A percentile compares a stretch with the other conserved stretches of the same genome.
Conservation (phyloP, 2,329 filamentous ascomycete species). For the Lasiodiplodia theobromae region DNA sequence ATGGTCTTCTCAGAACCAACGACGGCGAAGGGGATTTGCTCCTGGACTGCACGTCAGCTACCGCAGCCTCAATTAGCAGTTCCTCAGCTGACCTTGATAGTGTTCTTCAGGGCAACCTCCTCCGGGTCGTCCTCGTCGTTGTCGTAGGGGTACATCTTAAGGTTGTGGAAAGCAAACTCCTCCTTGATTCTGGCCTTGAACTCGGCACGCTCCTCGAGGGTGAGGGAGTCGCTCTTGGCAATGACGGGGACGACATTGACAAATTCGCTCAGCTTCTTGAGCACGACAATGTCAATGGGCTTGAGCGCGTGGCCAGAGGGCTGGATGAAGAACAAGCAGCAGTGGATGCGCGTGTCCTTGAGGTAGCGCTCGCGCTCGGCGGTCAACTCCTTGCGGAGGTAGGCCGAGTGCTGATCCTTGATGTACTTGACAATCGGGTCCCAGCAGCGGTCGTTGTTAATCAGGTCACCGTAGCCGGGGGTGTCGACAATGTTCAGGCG, state of each 20-base stretch:
- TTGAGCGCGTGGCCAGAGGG: slow-evolving; percentile 98
- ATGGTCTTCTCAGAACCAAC: slow-evolving; percentile 98
- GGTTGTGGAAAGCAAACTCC: slow-evolving; percentile 99
- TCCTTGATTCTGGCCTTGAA: slow-evolving; percentile 99
- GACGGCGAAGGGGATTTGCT: slow-evolving; percentile 94
- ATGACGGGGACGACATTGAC: slow-evolving; percentile 99
- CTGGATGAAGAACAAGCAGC: slow-evolving; percentile 99
- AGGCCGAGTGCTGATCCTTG: slow-evolving; percentile 99
- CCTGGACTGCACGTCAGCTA: slow-evolving; percentile 60
- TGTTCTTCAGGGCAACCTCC: slow-evolving; percentile 88
- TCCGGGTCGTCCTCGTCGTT: slow-evolving; percentile 99
- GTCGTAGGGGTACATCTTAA: slow-evolving; percentile 99
- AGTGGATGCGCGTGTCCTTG: slow-evolving; percentile 98
- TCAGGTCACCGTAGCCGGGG: slow-evolving; percentile 95
- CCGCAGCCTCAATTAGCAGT: background rate
- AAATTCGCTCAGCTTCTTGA: slow-evolving; percentile 99
- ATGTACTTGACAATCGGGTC: slow-evolving; percentile 99
- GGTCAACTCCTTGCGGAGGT: slow-evolving; percentile 98
- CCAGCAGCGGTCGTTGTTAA: slow-evolving; percentile 99
- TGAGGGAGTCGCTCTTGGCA: slow-evolving; percentile 96
- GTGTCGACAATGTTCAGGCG: slow-evolving; percentile 99
- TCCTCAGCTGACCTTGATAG: slow-evolving; percentile 80
- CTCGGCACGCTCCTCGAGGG: slow-evolving; percentile 89
- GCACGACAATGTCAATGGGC: slow-evolving; percentile 98
- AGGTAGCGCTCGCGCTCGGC: slow-evolving; percentile 99